A percentile compares a stretch with the other conserved stretches of the same genome.
Conservation (phyloP, 495 filamentous ascomycete species). For the Geopyxis carbonaria region DNA sequence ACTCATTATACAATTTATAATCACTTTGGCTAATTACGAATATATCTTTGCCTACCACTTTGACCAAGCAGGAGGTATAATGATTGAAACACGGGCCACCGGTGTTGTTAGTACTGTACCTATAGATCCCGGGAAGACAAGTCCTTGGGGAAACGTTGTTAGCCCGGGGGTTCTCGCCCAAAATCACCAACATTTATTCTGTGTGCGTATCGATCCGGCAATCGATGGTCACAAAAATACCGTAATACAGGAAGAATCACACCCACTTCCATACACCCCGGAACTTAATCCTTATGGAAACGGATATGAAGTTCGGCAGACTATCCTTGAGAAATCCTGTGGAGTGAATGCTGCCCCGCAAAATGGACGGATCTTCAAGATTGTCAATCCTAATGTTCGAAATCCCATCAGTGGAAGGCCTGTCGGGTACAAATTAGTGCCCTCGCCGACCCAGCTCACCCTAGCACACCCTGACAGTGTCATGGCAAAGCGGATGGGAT, state of each 20-base stretch:
- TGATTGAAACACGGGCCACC: conserved; percentile 34
- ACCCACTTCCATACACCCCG: conserved; percentile 27
- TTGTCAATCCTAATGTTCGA: conserved; percentile 31
- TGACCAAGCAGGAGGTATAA: conserved; percentile 35
- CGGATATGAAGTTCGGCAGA: conserved; percentile 32
- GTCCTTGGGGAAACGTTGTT: conserved; percentile 35
- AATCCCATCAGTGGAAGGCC: conserved; percentile 28
- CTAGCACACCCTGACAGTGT: conserved; percentile 26
- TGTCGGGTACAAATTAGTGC: conserved; percentile 27
- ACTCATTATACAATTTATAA: conserved; percentile 55
- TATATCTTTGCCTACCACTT: conserved; percentile 44
- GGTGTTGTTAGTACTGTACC: conserved; percentile 32
- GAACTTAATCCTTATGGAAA: conserved; percentile 34
- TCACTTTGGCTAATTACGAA: conserved; percentile 68
- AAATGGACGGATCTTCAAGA: conserved; percentile 33
- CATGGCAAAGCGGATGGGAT: conserved; percentile 26
- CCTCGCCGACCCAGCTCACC: conserved; percentile 24
- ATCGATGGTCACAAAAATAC: conserved; percentile 37
- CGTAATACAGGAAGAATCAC: conserved; percentile 34
- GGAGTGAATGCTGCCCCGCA: conserved; percentile 33
- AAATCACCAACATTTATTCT: conserved; percentile 40
- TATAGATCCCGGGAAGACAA: conserved; percentile 33
- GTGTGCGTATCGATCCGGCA: conserved; percentile 36
- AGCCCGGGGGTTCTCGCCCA: conserved; percentile 32
- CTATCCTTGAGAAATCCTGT: conserved; percentile 29